Base-by-base conservation (phyloP, 176 grass and related monocot genomes). In the Thalia dealbata region DNA sequence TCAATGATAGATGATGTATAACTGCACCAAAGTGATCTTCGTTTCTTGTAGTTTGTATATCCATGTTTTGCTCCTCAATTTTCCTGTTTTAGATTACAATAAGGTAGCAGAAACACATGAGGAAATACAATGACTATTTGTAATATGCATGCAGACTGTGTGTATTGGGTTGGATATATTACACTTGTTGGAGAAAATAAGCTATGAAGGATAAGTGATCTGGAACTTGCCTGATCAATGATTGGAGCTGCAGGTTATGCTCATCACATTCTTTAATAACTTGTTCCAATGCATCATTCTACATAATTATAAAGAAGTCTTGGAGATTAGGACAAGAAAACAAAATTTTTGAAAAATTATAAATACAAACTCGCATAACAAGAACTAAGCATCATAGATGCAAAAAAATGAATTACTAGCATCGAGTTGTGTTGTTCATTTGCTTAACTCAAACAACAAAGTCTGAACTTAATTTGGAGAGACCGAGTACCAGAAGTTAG, bases 21-120 rank as follows among this genome's bases (percentile, higher is more conserved):
- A 89, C 89, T 41, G 89, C 89, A 35, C 95, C 90, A 68, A 88
- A 99, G 76, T 99, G 95, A 63, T 99, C 90, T 64, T 99, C 83
- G 0, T 93, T 93, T 91, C 87, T 85, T 27, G 87, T 86, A 56
- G 73, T 95, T 66, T 91, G 80, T 14, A 91, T 86, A 61, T 91
- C 90, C 73, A 90, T 83, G 45, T 92, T 92, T 66, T 97, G 82
- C 14, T 92, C 93, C 54, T 90, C 82, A 54, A 90, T 91, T 86
- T 97, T 89, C 81, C 95, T 99, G 78, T 16, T 62, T 75, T 27
- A 75, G 8, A 46, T 1, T 25, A 70, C 2, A 50, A 50, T 9
- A 48, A 52, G 32, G 45, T 48, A 22, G 23, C 21, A 14, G 68
- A 16, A 26, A 14, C 24, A 51, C 46, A 13, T 52, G 24, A 27